These are phyloP conservation scores for Kwoniella europaea DNA, from an alignment of 768 basidiomycete species.

Conservation along the genomic window DNA sequence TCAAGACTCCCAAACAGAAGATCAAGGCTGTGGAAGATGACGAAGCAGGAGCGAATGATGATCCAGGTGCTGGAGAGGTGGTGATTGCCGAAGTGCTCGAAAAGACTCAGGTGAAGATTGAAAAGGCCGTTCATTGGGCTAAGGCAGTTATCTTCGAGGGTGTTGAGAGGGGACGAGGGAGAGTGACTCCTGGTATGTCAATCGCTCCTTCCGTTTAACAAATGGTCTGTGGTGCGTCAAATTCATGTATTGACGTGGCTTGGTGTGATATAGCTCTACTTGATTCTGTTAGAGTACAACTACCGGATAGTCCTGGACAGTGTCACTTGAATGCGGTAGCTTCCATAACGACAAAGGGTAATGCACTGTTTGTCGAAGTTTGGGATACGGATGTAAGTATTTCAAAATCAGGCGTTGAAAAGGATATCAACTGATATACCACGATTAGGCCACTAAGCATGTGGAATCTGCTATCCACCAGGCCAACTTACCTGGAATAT, in stretches of 20 bases:
- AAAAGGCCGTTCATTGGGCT: constrained; percentile 59
- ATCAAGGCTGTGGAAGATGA: constrained; percentile 21
- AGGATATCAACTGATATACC: not conserved
- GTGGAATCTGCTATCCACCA: constrained; percentile 56
- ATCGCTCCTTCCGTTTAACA: not conserved
- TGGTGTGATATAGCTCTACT: constrained; percentile 45
- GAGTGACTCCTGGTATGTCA: constrained; percentile 51
- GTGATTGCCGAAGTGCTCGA: constrained; percentile 34
- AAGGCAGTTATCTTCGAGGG: constrained; percentile 57
- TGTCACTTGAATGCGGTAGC: constrained; percentile 50
- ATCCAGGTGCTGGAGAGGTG: constrained; percentile 21
- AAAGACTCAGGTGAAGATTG: constrained; percentile 56
- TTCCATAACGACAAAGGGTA: constrained; percentile 51
- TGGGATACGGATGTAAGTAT: constrained; percentile 54
- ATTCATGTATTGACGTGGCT: too few species aligned
- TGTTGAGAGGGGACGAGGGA: constrained; percentile 54
- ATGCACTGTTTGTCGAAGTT: constrained; percentile 53
- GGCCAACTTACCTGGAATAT: constrained; percentile 57
- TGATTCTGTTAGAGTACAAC: constrained; percentile 50
- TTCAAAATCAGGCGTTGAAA: not conserved
- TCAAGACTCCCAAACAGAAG: constrained; percentile 36
- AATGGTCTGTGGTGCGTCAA: too few species aligned
- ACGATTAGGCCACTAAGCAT: constrained; percentile 39
- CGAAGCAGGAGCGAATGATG: constrained; percentile 24
- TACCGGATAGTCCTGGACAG: constrained; percentile 39